phyloP scores from a whole-genome alignment of 2,329 filamentous ascomycete genomes.

The Epichloe festucae region DNA sequence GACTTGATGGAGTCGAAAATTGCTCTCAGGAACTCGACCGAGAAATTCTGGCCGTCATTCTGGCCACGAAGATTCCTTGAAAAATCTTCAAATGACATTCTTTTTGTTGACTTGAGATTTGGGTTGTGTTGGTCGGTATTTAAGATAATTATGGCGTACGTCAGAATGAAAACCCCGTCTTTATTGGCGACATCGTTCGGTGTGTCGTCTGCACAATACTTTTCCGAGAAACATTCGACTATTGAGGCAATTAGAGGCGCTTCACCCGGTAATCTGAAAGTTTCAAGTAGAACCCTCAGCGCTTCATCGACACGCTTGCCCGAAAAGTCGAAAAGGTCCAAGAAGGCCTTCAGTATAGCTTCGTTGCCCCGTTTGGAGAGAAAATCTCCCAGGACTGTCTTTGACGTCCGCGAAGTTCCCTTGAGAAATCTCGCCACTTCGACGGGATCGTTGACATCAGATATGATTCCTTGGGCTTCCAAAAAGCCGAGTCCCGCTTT shows the following conservation, averaged over 20 bases:
- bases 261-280: conserved; percentile 89
- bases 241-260: conserved; percentile 88
- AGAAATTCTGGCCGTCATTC: conserved; percentile 76
- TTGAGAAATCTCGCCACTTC: conserved; percentile 78
- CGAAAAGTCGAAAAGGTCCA: conserved; percentile 77
- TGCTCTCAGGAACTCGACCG: conserved; percentile 64
- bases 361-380: conserved; percentile 87
- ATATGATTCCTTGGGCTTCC: conserved; percentile 73
- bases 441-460: conserved; percentile 58
- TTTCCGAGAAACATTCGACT: conserved; percentile 73
- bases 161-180: conserved; percentile 80
- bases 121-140: conserved; percentile 97
- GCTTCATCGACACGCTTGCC: conserved; percentile 85
- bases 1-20: conserved; percentile 87
- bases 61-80: conserved; percentile 80
- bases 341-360: conserved; percentile 68
- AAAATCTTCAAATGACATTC: conserved; percentile 79
- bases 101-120: conserved; percentile 63
- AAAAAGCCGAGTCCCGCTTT: conserved; percentile 81
- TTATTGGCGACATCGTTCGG: conserved; percentile 69
- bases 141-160: conserved; percentile 93
- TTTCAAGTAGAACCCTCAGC: conserved; percentile 70
- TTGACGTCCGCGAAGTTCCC: conserved; percentile 77
- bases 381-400: conserved; percentile 82
- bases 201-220: conserved; percentile 59